Conservation (phyloP, 2,329 filamentous ascomycete genomes). For the Xylaria sp. region DNA sequence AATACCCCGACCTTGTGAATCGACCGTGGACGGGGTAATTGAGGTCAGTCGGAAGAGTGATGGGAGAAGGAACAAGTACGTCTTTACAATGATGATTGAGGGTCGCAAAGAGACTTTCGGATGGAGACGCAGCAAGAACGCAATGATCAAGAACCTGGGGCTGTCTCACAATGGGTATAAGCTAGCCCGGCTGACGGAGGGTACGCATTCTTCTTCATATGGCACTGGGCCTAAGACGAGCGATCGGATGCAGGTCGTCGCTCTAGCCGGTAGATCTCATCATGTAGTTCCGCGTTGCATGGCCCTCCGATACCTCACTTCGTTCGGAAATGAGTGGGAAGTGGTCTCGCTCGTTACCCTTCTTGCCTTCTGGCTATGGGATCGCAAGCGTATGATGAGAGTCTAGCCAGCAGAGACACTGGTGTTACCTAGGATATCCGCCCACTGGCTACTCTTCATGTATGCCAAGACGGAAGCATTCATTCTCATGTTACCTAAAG, state of each 20-base stretch:
- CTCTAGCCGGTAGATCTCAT: conserved; percentile 22
- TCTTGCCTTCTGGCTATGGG: conserved; percentile 29
- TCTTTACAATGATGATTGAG: conserved; percentile 29
- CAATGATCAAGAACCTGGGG: conserved; percentile 22
- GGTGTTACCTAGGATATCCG: conserved; percentile 25
- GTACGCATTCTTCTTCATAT: neutral
- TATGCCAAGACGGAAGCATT: conserved; percentile 7
- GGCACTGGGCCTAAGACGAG: conserved; percentile 17
- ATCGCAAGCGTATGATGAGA: conserved; percentile 27
- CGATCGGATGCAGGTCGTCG: conserved; percentile 30
- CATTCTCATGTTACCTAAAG: conserved; percentile 26
- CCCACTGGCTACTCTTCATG: neutral
- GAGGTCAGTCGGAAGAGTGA: conserved; percentile 22
- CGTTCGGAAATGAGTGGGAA: conserved; percentile 32
- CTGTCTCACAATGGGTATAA: conserved; percentile 30
- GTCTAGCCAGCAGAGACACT: conserved; percentile 13
- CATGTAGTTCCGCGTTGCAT: conserved; percentile 9
- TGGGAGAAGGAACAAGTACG: conserved; percentile 25
- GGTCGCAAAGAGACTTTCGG: conserved; percentile 25
- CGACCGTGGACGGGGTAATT: conserved; percentile 24
- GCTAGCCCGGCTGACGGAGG: conserved; percentile 23
- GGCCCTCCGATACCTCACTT: conserved; percentile 7
- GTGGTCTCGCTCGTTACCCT: conserved; percentile 25
- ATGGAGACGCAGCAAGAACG: conserved; percentile 31
- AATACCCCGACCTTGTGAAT: conserved; percentile 20